A percentile compares a stretch with the other conserved stretches of the same genome.
Evolutionary conservation across 495 filamentous ascomycete species (phyloP).

Genomic region (Trichoderma parareesei): DNA sequence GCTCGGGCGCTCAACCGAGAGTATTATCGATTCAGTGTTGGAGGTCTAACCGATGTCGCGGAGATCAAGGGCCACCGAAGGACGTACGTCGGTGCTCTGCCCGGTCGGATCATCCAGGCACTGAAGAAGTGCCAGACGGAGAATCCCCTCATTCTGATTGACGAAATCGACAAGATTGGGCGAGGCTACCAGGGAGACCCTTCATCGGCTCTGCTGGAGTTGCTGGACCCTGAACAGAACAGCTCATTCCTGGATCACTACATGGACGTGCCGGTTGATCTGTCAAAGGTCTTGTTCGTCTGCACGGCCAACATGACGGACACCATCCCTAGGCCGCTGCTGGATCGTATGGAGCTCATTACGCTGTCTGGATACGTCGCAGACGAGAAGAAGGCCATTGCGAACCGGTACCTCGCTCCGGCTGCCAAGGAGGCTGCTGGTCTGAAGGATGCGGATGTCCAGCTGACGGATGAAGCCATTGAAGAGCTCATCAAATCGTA

Average conservation of each 20-base stretch:
- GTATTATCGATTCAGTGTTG: slow-evolving; percentile 97
- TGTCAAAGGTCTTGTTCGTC: slow-evolving; percentile 97
- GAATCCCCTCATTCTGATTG: slow-evolving; percentile 93
- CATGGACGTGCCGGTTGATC: slow-evolving; percentile 95
- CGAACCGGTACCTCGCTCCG: slow-evolving; percentile 84
- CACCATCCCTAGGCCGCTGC: slow-evolving; percentile 87
- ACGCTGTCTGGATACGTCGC: slow-evolving; percentile 94
- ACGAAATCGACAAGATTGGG: slow-evolving; percentile 97
- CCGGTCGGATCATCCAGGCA: slow-evolving; percentile 94
- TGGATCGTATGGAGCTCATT: slow-evolving; percentile 98
- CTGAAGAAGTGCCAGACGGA: slow-evolving; percentile 99
- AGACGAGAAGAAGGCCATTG: slow-evolving; percentile 99
- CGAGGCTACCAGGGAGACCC: slow-evolving; percentile 94
- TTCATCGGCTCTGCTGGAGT: slow-evolving; percentile 85
- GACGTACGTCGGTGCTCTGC: slow-evolving; percentile 94
- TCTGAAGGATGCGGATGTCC: slow-evolving; percentile 82
- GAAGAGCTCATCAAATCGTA: slow-evolving; percentile 97
- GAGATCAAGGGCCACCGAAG: slow-evolving; percentile 97
- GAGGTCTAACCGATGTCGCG: slow-evolving; percentile 94
- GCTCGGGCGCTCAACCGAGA: slow-evolving; percentile 88
- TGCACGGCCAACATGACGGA: slow-evolving; percentile 99
- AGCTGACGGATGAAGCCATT: slow-evolving; percentile 74
- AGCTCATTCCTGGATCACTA: slow-evolving; percentile 97
- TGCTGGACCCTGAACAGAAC: slow-evolving; percentile 97
- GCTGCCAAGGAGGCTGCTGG: slow-evolving; percentile 86